Conservation (phyloP, 1,284 basidiomycete species). For the Sanghuangporus weigelae region DNA sequence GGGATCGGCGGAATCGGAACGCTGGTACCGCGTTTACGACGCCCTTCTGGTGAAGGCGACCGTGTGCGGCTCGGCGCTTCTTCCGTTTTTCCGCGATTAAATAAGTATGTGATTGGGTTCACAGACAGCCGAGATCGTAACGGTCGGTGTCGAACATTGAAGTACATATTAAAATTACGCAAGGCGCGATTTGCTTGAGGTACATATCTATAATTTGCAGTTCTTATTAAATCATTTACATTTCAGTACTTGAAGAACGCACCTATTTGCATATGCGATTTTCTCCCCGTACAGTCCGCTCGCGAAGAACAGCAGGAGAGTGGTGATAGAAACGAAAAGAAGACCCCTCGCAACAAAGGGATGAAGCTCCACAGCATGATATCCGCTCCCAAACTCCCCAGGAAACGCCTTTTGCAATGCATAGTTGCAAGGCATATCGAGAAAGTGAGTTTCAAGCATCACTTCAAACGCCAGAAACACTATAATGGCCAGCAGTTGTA, state of each 20-base stretch:
- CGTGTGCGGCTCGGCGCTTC: slow-evolving; percentile 23
- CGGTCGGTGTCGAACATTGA: slow-evolving; percentile 85
- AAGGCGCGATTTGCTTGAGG: slow-evolving; percentile 93
- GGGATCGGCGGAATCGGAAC: slow-evolving; percentile 78
- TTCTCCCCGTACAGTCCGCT: slow-evolving; percentile 96
- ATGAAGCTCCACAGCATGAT: slow-evolving; percentile 41
- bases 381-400: slow-evolving; percentile 39
- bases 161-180: slow-evolving; percentile 92
- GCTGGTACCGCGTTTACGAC: slow-evolving; percentile 30
- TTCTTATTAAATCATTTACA: slow-evolving; percentile 17
- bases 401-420: slow-evolving; percentile 46
- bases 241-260: slow-evolving; percentile 28
- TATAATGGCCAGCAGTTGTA: slow-evolving; percentile 65
- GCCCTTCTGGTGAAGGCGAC: slow-evolving; percentile 31
- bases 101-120: slow-evolving; percentile 63
- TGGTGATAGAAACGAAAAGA: slow-evolving; percentile 82
- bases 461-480: slow-evolving; percentile 70
- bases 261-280: slow-evolving; percentile 95
- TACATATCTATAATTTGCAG: slow-evolving; percentile 66
- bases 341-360: slow-evolving; percentile 73
- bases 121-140: slow-evolving; percentile 53
- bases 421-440: slow-evolving; percentile 58
- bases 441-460: slow-evolving; percentile 59
- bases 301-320: slow-evolving; percentile 91
- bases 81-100: slow-evolving; percentile 42